A percentile compares a stretch with the other conserved stretches of the same genome.
phyloP scores from a whole-genome alignment of 805 yeast species.

The Suhomyces pyralidae region DNA sequence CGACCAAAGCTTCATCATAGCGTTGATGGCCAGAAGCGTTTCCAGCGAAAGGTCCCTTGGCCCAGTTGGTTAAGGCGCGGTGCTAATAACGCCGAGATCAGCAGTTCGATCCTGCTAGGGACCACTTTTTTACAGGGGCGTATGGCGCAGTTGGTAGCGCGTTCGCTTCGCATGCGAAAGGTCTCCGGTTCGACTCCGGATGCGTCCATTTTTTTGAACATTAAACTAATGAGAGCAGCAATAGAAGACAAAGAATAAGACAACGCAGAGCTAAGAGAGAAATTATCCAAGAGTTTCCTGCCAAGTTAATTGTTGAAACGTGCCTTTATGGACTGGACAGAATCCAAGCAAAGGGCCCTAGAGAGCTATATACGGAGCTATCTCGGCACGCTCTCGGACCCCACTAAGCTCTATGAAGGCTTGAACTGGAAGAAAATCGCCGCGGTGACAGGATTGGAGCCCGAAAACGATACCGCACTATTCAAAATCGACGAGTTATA shows the following conservation, averaged over 20 bases:
- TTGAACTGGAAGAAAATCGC: conserved; percentile 19
- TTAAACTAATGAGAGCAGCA: not conserved
- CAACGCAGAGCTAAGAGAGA: not conserved
- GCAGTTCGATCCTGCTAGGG: conserved; percentile 87
- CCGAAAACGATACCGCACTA: conserved; percentile 12
- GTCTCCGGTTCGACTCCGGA: conserved; percentile 47
- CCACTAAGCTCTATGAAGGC: conserved; percentile 12
- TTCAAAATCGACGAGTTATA: conserved; percentile 22
- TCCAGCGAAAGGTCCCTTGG: conserved; percentile 41
- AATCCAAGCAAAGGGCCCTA: conserved; percentile 12
- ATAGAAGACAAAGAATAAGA: not conserved
- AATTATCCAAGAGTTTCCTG: not conserved
- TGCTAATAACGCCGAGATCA: conserved; percentile 61
- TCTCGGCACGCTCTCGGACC: conserved; percentile 8
- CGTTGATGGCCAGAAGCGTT: rapidly evolving
- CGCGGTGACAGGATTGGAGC: conserved; percentile 15
- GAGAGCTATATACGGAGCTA: conserved; percentile 6
- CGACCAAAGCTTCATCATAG: not conserved
- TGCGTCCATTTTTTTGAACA: conserved; percentile 31
- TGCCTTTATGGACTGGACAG: conserved; percentile 14
- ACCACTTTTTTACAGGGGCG: conserved; percentile 47
- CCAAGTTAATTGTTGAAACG: not conserved
- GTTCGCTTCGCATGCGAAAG: conserved; percentile 50
- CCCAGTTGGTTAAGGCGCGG: conserved; percentile 55
- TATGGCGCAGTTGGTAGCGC: conserved; percentile 52